These are phyloP conservation scores for Coniella vitis DNA, from an alignment of 2,329 filamentous ascomycete species.

Conservation along the genomic window DNA sequence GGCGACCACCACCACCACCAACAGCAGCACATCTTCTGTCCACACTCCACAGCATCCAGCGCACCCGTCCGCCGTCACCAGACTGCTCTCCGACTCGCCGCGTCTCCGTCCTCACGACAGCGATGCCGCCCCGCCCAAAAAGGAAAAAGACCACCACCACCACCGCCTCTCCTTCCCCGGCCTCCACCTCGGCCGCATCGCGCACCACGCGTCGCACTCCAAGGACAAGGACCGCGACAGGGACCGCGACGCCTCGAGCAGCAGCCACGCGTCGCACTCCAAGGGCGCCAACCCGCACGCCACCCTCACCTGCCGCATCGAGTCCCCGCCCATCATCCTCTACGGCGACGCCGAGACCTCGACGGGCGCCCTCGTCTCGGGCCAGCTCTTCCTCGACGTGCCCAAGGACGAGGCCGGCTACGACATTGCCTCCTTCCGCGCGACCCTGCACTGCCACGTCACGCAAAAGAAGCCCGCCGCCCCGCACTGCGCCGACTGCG, in stretches of 20 bases:
- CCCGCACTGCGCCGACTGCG: constrained; percentile 71
- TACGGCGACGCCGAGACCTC: constrained; percentile 70
- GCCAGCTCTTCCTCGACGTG: constrained; percentile 69
- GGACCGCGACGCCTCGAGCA: too few species aligned
- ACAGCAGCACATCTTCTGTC: too few species aligned
- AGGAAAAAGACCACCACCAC: constrained; percentile 28
- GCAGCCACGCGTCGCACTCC: too few species aligned
- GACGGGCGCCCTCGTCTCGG: constrained; percentile 78
- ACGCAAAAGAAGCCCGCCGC: constrained; percentile 78
- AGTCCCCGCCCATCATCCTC: constrained; percentile 82
- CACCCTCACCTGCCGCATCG: constrained; percentile 55
- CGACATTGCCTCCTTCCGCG: constrained; percentile 65
- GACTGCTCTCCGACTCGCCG: constrained; percentile 19
- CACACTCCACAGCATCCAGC: constrained; percentile 18
- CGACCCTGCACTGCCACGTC: constrained; percentile 63
- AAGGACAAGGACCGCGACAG: constrained; percentile 31
- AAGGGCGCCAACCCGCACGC: constrained; percentile 32
- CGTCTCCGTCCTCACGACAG: constrained; percentile 9
- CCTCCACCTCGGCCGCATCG: constrained; percentile 34
- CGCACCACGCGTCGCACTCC: too few species aligned
- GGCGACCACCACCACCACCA: neutral
- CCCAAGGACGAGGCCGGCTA: constrained; percentile 49
- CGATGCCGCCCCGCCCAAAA: constrained; percentile 10
- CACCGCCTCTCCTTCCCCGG: constrained; percentile 34
- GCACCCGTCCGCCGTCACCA: constrained; percentile 2